Evolutionary conservation across 2,329 filamentous ascomycete species (phyloP), one percentile per base, ranked within the genome.

Genomic region (Exophiala bonariae): DNA sequence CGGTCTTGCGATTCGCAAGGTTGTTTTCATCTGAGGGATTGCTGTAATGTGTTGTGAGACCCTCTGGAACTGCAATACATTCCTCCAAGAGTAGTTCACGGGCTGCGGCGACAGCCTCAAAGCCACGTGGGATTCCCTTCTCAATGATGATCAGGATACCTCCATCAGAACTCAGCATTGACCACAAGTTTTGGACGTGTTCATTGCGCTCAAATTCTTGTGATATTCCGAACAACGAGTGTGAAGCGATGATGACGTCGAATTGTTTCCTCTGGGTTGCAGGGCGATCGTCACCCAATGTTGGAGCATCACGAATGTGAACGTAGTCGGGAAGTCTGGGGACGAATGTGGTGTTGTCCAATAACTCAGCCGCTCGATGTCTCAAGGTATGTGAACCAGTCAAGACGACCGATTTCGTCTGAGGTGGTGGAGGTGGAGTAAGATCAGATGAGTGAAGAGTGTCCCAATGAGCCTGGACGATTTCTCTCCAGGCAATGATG

Each of bases 331-430:
- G 93, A n/a, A 97, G 72, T 3, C 91, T 83, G 6, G 92, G 91
- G 6, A 99, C 76, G 63, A 99, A 96, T 0, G 87, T 95, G 0
- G 93, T 97, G 64, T 96, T 86, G 30, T 95, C 79, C 10, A 99
- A 73, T 54, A 97, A 80, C 14, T 74, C 76, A 56, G 89, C 89
- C 18, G 89, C 76, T 23, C 90, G 85, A 46, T 87, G 76, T 14
- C 90, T 82, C 20, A 99, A 74, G 2, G 82, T 72, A 52, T 89
- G 81, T 0, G 89, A 87, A 0, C 84, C 89, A 2, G 87, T 82
- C 3, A 97, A 71, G 1, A 95, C 90, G 0, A 89, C 91, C 44
- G 87, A 86, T 64, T 86, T 89, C 1, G 89, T 87, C 3, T 79
- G 74, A 1, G 83, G 80, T 2, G 74, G 60, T 18, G 67, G 64